Evolutionary conservation across 106 monocot species (phyloP), one percentile per base, ranked within the genome.

Genomic region (Vanilla planifolia): DNA sequence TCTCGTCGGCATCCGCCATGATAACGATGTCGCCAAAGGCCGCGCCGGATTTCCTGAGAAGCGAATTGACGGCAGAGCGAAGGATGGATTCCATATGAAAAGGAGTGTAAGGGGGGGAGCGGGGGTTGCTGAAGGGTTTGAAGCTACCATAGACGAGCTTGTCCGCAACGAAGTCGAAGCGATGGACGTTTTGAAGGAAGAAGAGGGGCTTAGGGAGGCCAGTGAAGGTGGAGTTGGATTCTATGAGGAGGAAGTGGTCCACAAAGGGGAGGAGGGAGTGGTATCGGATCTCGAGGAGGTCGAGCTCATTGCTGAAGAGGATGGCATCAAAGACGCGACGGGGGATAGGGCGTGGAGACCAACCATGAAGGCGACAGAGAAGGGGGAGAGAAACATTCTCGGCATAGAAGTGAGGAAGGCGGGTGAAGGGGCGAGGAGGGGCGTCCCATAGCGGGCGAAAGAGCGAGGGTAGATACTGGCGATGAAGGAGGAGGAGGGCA

Each of bases 1-100:
- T 87, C 77, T 95, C 95, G 62, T 95, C 95, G 3, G 86, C 64
- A 62, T 95, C 84, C 0, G 95, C 62, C 95, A 90, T 95, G 59
- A 95, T 76, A 9, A 90, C 47, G 3, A 90, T 23, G 34, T 95
- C 95, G 0, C 86, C 90, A 0, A 46, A 14, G 2, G 33, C 48
- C 4, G 80, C 71, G 0, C 86, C 95, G 2, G 95, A 76, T 32
- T 51, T 63, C 22, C 67, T 68, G 1, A 93, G 70, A 8, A 93
- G 80, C 33, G 78, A 66, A 51, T 85, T 77, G 29, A 81, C 16
- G 1, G 71, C 64, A 1, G 55, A 35, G 0, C 88, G 70, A 41
- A 85, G 93, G 55, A 55, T 58, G 9, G 76, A 66, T 48, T 93
- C 93, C 0, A 81, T 33, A n/a, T 29, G 36, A 30, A 93, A 93